Evolutionary conservation across 768 basidiomycete genomes (phyloP), one percentile per base, ranked within the genome.

Genomic region (Sporobolomyces pararoseus): DNA sequence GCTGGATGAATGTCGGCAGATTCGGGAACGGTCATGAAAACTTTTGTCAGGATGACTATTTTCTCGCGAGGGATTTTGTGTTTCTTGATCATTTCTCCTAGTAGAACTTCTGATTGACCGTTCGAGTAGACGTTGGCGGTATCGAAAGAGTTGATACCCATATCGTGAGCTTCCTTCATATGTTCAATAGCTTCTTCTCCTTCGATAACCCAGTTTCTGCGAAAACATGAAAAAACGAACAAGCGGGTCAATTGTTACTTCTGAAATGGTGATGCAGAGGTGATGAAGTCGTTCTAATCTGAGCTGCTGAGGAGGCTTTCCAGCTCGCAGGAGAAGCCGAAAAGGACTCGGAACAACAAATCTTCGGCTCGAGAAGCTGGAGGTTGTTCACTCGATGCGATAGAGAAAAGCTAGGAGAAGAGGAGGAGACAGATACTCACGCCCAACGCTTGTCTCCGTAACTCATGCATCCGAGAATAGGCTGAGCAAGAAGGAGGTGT

Each of bases 11-110:
- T 16, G 16, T 47, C 19, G 2, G 67, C 58, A 63, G 68, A 64
- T 31, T 66, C 61, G 10, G 55, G 61, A n/a, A 66, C 65, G 39
- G 49, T 42, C 70, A 71, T 71, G 70, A 54, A 55, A 6, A 54
- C 37, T 80, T 91, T 90, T 64, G 89, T 89, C 82, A 90, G 83
- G 21, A 91, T 84, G 23, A 91, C 89, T 52, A 90, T 85, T 72
- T 87, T 85, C 19, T 87, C 86, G 2, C 89, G 84, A n/a, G 88
- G 88, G 17, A 89, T 81, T 27, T 85, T 77, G 71, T 84, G 82
- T 70, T 85, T 76, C 75, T 87, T 88, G 80, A 91, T 86, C 3
- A 85, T 88, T 73, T 87, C 86, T 16, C 89, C 89, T 25, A 89
- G 81, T 60, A 89, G 82, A 52, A 84, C 75, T 76, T 90, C 89